Base-by-base conservation (phyloP, 2,329 filamentous ascomycete species). In the Pseudogymnoascus sp. region DNA sequence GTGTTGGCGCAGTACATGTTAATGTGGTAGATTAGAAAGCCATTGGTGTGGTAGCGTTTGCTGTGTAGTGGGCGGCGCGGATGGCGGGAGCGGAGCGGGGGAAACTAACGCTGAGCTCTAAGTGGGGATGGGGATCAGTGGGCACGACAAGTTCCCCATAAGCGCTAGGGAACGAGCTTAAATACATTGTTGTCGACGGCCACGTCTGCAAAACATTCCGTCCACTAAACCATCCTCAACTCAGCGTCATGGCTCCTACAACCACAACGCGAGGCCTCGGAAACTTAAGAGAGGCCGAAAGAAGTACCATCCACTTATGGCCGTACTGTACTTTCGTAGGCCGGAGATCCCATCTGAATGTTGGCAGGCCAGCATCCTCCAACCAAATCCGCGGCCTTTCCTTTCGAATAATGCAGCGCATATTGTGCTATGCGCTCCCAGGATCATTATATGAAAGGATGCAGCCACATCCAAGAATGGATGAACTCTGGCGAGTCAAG, bases 51-150 rank as follows among this genome's bases (percentile, higher is more conserved):
- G 47, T 53, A 53, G 47, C 28, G 47, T 53, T 53, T 53, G 7
- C 5, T 33, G 33, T 53, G 25, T 30, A 18, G 43, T 30, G 43
- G 43, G 47, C 47, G n/a, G 43, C 25, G 47, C 25, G 15, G 28
- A 33, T 12, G 41, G n/a, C 47, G 47, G 47, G 47, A 35, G 47
- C 47, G 28, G 47, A 53, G 47, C 47, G 47, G 47, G 47, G 43
- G 28, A 28, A 33, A 53, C 47, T 53, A 53, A 53, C 28, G 15
- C 47, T 53, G 47, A 53, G 47, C 47, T 53, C 47, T 28, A 53
- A 53, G 47, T 53, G 47, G 47, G 47, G 47, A 33, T 53, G 47
- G 47, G 47, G 47, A 33, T 53, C 28, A 53, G 47, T 53, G 47
- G 47, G 15, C 47, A 53, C 28, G 47, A 53, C 47, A 53, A 53